phyloP scores from a whole-genome alignment of 208 protist genomes.

The Vickermania ingenoplastis region DNA sequence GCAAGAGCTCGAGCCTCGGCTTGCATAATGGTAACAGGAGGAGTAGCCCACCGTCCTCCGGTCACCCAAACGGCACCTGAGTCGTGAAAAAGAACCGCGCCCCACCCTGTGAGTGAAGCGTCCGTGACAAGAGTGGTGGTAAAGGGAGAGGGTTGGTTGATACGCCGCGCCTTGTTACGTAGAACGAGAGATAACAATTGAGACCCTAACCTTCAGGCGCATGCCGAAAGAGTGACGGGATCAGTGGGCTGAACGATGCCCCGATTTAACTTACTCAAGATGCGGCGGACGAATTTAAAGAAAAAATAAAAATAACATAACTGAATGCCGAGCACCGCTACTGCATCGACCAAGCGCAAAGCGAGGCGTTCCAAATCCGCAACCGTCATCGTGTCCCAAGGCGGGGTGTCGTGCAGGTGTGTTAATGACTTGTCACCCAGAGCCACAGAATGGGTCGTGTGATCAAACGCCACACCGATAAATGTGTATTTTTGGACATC shows the following conservation, averaged over 20 bases:
- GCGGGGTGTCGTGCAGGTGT: background rate
- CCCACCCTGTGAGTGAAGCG: constrained; percentile 7
- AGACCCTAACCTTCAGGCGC: background rate
- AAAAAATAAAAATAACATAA: constrained; percentile 2
- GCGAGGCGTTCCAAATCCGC: background rate
- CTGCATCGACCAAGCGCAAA: background rate
- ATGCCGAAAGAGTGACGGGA: background rate
- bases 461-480: background rate
- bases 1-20: constrained; percentile 5
- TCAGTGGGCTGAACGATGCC: background rate
- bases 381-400: background rate
- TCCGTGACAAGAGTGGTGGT: constrained; percentile 3
- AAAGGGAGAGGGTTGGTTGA: too few species aligned
- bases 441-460: background rate
- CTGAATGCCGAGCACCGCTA: background rate
- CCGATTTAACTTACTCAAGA: background rate
- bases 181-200: background rate
- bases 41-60: background rate
- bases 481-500: background rate
- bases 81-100: constrained; percentile 1
- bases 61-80: background rate
- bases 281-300: background rate
- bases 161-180: background rate
- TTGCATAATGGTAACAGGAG: constrained; percentile 2
- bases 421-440: background rate